These are phyloP conservation scores for Thermochaetoides thermophila DNA, from an alignment of 495 filamentous ascomycete genomes.

Conservation along the genomic window DNA sequence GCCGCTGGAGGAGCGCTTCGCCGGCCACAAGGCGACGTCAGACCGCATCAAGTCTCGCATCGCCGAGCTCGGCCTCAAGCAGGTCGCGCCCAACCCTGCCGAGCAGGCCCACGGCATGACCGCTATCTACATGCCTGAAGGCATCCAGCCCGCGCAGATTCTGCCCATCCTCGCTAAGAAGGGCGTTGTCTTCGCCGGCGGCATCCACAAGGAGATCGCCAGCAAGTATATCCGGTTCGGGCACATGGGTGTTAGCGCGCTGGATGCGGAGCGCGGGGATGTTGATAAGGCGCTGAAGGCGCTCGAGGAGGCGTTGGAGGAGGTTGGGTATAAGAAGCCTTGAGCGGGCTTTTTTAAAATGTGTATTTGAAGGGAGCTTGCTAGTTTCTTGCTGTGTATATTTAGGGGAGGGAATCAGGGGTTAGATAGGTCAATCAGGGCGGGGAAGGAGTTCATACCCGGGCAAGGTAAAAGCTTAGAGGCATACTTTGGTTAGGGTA, in stretches of 20 bases:
- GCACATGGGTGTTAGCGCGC: conserved; percentile 92
- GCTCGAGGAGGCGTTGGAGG: conserved; percentile 55
- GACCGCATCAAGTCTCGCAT: conserved; percentile 72
- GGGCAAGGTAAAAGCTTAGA: too few species aligned
- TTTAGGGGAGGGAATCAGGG: too few species aligned
- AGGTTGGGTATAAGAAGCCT: conserved; percentile 53
- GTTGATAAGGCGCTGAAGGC: conserved; percentile 69
- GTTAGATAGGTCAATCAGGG: too few species aligned
- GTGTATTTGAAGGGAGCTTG: too few species aligned
- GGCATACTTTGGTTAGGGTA: too few species aligned
- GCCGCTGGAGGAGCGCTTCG: conserved; percentile 67
- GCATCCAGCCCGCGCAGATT: conserved; percentile 60
- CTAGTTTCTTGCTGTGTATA: too few species aligned
- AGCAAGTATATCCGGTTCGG: conserved; percentile 50
- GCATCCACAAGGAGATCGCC: conserved; percentile 69
- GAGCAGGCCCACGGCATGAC: conserved; percentile 97
- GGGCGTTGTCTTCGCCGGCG: conserved; percentile 86
- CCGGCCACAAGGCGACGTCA: conserved; percentile 56
- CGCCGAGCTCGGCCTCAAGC: conserved; percentile 65
- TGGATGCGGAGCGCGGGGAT: conserved; percentile 49
- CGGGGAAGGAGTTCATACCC: too few species aligned
- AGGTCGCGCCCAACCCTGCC: conserved; percentile 68
- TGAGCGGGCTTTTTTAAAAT: too few species aligned
- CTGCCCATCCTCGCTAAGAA: conserved; percentile 77
- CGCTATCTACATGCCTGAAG: conserved; percentile 85